Base-by-base conservation (phyloP, 1,284 basidiomycete species). In the Cerioporus squamosus region DNA sequence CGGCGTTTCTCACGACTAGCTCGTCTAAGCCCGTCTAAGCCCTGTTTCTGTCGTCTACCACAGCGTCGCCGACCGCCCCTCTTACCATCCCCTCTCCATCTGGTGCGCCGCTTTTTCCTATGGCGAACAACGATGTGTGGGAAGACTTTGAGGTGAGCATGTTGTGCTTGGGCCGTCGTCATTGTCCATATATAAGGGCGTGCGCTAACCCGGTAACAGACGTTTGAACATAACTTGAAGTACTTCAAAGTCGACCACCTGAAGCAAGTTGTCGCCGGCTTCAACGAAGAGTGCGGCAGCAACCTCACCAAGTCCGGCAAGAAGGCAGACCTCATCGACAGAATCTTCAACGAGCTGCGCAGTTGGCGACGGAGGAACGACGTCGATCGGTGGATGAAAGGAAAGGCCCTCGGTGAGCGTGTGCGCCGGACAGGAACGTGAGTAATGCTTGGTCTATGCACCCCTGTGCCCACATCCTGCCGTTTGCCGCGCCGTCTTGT, bases 301-400 rank as follows among this genome's bases (percentile, higher is more conserved):
- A 81, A 83, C 64, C 77, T 93, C 24, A 80, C 83, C 52, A 90
- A 90, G 73, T 81, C 87, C n/a, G 92, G 92, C 36, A 91, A 89
- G 76, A 94, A 94, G 71, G 86, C 90, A 64, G 91, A 93, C 26
- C 81, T 94, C 46, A 92, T 94, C 68, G 86, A 92, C 69, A 81
- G 87, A 59, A 86, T 91, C 60, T 73, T 79, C 43, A 66, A 65
- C 12, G 76, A 79, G 60, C 73, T 93, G 64, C 84, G 88, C 59
- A 60, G 65, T 47, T 91, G 88, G 86, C 82, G 81, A 67, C 72
- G 73, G 54, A 70, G 72, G 1, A 82, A 81, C 66, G 76, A 79
- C 57, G 75, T 81, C 38, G 88, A 88, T 61, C 83, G 79, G 68
- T 93, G 87, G 85, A 71, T 75, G 53, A 88, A 82, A 65, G 90